Evolutionary conservation across 257 asterid genomes (phyloP).

Genomic region (Solanum stenotomum): DNA sequence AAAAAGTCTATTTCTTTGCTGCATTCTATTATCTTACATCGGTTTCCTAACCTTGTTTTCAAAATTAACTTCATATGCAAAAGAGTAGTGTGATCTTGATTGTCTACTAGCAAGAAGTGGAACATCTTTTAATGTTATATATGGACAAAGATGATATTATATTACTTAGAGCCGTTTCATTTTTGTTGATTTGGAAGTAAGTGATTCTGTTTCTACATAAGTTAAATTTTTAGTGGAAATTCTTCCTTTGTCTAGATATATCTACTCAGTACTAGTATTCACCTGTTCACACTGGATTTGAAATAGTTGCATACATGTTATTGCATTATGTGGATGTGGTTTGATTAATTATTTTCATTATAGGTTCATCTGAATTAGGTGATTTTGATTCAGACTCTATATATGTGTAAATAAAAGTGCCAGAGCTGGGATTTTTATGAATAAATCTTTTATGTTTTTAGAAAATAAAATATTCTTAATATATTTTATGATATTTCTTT

Average conservation of each 20-base stretch:
- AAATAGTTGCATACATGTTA: background rate
- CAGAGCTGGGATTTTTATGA: too few relatives aligned
- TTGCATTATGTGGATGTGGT: background rate
- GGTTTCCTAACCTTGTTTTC: background rate
- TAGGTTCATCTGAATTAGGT: too few relatives aligned
- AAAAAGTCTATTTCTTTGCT: background rate
- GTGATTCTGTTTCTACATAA: background rate
- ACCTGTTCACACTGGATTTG: background rate
- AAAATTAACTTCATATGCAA: background rate
- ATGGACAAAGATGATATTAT: background rate
- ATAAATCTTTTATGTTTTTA: too few relatives aligned
- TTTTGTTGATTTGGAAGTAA: background rate
- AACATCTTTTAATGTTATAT: background rate
- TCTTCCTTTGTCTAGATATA: background rate
- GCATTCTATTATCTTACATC: background rate
- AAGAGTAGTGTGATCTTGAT: background rate
- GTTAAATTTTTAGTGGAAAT: background rate
- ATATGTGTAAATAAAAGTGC: too few relatives aligned
- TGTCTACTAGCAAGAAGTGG: background rate
- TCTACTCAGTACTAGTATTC: background rate
- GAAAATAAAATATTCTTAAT: background rate
- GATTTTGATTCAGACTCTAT: too few relatives aligned
- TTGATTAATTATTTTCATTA: background rate
- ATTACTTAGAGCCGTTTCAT: background rate
- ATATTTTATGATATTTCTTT: background rate